phyloP scores from a whole-genome alignment of 768 basidiomycete genomes.

The Pulveroboletus frians region DNA sequence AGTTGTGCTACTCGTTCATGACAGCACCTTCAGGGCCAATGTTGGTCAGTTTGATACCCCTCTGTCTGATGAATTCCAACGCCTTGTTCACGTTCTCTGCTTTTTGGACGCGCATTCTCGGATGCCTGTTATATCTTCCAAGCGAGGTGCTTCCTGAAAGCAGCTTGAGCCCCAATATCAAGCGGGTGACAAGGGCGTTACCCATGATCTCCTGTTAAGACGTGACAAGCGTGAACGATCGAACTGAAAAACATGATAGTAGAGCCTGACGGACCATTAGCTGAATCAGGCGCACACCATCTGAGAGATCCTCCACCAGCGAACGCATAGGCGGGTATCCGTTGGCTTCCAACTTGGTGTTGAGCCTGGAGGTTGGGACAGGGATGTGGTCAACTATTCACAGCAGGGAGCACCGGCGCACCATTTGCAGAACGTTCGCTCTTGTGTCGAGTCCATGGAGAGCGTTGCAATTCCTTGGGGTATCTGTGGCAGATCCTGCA shows the following conservation, averaged over 20 bases:
- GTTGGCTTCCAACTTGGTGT: conserved; percentile 85
- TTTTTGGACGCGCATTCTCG: conserved; percentile 91
- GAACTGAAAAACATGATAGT: not conserved
- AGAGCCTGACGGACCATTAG: conserved; percentile 60
- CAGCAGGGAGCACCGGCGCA: conserved; percentile 26
- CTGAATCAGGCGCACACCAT: conserved; percentile 93
- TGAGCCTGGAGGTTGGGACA: conserved; percentile 58
- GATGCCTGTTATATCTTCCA: conserved; percentile 88
- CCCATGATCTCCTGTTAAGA: conserved; percentile 90
- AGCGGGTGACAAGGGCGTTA: conserved; percentile 25
- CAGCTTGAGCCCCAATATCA: conserved; percentile 6
- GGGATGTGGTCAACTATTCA: not conserved
- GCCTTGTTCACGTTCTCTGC: conserved; percentile 99
- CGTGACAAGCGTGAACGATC: not conserved
- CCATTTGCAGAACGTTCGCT: conserved; percentile 92
- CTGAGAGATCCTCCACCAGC: conserved; percentile 84
- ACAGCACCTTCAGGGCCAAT: conserved; percentile 88
- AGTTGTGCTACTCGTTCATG: not conserved
- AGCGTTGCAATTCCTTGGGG: not conserved
- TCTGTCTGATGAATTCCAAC: conserved; percentile 87
- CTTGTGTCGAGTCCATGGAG: conserved; percentile 43
- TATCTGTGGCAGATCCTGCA: not conserved
- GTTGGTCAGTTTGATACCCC: conserved; percentile 94
- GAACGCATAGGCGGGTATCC: conserved; percentile 86
- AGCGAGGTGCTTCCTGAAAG: conserved; percentile 77